Conservation (phyloP, 306 rosid genomes). For the Fagus sylvatica region DNA sequence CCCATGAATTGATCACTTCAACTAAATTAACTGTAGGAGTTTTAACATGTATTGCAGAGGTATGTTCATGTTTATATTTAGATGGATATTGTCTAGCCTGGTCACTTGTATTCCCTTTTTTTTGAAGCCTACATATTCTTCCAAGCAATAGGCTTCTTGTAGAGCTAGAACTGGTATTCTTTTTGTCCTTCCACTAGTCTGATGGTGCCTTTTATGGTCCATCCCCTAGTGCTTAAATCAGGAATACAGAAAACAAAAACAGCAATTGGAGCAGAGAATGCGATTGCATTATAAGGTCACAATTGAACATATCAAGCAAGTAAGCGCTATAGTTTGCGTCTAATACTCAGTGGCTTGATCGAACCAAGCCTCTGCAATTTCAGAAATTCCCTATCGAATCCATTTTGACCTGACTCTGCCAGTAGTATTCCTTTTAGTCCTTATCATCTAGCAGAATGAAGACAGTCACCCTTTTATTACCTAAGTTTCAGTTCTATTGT, state of each 20-base stretch:
- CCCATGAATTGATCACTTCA: neutral
- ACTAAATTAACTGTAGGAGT: neutral
- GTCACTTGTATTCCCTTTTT: neutral
- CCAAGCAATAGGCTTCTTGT: neutral
- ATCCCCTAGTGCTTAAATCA: too few relatives aligned
- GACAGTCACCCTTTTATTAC: neutral
- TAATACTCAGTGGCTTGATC: neutral
- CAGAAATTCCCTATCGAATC: neutral
- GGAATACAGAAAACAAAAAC: too few relatives aligned
- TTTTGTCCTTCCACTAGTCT: neutral
- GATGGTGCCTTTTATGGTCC: slow-evolving; percentile 1
- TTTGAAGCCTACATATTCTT: neutral
- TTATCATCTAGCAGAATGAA: neutral
- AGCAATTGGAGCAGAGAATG: too few relatives aligned
- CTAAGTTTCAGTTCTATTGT: neutral
- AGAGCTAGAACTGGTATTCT: neutral
- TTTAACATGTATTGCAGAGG: neutral
- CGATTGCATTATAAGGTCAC: too few relatives aligned
- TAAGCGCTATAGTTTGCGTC: neutral
- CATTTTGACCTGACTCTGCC: neutral
- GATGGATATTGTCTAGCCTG: neutral
- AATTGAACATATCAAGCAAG: too few relatives aligned
- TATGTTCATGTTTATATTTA: neutral
- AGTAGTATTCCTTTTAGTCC: neutral
- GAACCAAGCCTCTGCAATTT: neutral